phyloP scores from a whole-genome alignment of 1,284 basidiomycete species.

The Moniliella sp. region DNA sequence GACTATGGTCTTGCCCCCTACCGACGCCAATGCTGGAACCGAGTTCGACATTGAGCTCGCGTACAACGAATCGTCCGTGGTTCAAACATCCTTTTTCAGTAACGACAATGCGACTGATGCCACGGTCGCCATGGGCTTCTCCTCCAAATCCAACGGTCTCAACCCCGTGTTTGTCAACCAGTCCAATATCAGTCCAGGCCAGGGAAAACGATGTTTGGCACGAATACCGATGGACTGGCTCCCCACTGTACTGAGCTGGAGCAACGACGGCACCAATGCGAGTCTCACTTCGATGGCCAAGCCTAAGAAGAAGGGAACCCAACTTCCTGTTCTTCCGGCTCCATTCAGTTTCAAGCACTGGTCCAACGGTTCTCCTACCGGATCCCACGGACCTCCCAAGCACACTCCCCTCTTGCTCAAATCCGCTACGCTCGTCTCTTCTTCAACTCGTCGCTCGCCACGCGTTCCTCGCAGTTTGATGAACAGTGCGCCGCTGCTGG shows the following conservation, averaged over 20 bases:
- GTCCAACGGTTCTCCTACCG: conserved; percentile 13
- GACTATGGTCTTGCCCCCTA: conserved; percentile 10
- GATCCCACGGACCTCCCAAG: conserved; percentile 12
- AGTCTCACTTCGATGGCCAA: conserved; percentile 9
- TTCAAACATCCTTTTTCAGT: conserved; percentile 7
- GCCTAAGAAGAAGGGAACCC: conserved; percentile 3
- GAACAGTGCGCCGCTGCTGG: conserved; percentile 7
- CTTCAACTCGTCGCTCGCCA: conserved; percentile 21
- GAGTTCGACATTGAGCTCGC: conserved; percentile 1
- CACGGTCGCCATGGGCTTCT: conserved; percentile 14
- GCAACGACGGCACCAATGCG: conserved; percentile 10
- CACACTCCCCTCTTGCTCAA: conserved; percentile 7
- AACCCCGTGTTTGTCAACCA: conserved; percentile 11
- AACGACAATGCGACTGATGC: conserved; percentile 6
- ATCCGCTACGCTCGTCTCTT: conserved; percentile 21
- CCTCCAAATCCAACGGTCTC: conserved; percentile 7
- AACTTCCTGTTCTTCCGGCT: conserved; percentile 8
- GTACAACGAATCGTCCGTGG: conserved; percentile 3
- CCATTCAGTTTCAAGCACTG: conserved; percentile 16
- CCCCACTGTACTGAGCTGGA: conserved; percentile 6
- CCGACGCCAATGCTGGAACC: conserved; percentile 6
- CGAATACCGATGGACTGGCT: conserved; percentile 24
- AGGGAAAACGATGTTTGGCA: too few species aligned
- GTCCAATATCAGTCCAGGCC: conserved; percentile 6
- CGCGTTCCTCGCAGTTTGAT: conserved; percentile 10